phyloP scores from a whole-genome alignment of 129 eudicot species.

The Lactuca saligna region DNA sequence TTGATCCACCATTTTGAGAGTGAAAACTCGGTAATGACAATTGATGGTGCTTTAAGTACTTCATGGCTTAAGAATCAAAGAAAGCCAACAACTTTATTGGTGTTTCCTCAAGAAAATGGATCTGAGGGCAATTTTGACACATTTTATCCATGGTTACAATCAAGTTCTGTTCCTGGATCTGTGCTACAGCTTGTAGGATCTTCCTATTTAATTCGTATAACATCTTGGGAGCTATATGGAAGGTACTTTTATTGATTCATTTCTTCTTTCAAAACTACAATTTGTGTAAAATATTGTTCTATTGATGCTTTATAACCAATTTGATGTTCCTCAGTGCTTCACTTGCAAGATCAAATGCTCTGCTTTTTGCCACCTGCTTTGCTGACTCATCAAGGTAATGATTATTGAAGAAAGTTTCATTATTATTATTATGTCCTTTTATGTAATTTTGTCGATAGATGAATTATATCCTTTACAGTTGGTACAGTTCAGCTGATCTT shows the following conservation, averaged over 20 bases:
- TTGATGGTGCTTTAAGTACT: conserved; percentile 83
- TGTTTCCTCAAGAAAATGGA: conserved; percentile 60
- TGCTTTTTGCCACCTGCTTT: conserved; percentile 81
- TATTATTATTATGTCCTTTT: not conserved
- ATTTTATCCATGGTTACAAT: conserved; percentile 76
- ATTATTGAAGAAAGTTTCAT: not conserved
- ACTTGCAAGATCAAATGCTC: conserved; percentile 74
- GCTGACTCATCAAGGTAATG: conserved; percentile 85
- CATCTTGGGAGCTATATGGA: conserved; percentile 96
- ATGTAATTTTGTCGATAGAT: not conserved
- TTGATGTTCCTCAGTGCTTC: conserved; percentile 51
- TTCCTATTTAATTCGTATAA: conserved; percentile 81
- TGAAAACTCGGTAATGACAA: conserved; percentile 55
- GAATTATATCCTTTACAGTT: conserved; percentile 1
- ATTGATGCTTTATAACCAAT: conserved; percentile 5
- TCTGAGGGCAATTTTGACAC: conserved; percentile 35
- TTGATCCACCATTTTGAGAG: conserved; percentile 64
- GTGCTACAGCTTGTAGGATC: conserved; percentile 83
- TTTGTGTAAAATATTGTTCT: no score
- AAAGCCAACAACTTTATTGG: conserved; percentile 53
- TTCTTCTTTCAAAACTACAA: not conserved
- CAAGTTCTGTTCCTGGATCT: conserved; percentile 80
- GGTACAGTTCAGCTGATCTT: conserved; percentile 70
- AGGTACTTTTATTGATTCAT: conserved; percentile 56
- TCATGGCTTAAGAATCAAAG: conserved; percentile 73